Base-by-base conservation (phyloP, 805 yeast genomes). In the Nakazawaea holstii region DNA sequence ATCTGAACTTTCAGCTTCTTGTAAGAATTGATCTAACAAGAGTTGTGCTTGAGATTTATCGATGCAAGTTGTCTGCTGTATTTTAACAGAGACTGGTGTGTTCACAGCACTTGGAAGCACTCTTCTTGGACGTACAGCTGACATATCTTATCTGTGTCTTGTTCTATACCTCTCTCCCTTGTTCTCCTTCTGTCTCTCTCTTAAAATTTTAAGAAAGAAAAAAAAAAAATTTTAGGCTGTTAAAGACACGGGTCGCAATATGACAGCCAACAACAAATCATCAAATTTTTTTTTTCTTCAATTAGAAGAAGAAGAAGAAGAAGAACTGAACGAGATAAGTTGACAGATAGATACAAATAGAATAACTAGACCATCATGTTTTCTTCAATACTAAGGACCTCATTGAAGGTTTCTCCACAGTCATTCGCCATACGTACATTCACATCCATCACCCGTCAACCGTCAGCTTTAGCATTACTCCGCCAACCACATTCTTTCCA, bases 21-120 rank as follows among this genome's bases (percentile, higher is more conserved):
- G 51, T 20, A 63, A 54, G 49, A 61, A 64, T 27, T 52, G 47
- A 39, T 55, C 61, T 35, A 64, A 37, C 24, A 58, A 41, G 31
- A 38, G 42, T 47, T 59, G 64, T 0, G 59, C 59, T 41, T 55
- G 54, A 5, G 56, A 59, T 17, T 48, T 43, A 8, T 27, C 4
- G 56, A 37, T 4, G 30, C 46, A 1, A 55, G 33, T 28, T 43
- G 49, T 24, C 36, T 20, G 24, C 36, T 55, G 28, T 5, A 72
- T 61, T 17, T 64, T 67, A 3, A 72, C 59, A 24, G 70, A 61
- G 1, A 75, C 72, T 8, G 84, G 81, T 1, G 72, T 64, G 48
- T 75, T 74, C 27, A 77, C 70, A 1, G 77, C 73, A 6, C 74
- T 68, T 27, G 69, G 68, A 13, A 62, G 57, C 29, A 58, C 64